Percentiles rank a stretch among this genome's conserved stretches.
These are phyloP conservation scores for Penicillium capsulatum DNA, from an alignment of 2,329 filamentous ascomycete genomes.

Conservation along the genomic window DNA sequence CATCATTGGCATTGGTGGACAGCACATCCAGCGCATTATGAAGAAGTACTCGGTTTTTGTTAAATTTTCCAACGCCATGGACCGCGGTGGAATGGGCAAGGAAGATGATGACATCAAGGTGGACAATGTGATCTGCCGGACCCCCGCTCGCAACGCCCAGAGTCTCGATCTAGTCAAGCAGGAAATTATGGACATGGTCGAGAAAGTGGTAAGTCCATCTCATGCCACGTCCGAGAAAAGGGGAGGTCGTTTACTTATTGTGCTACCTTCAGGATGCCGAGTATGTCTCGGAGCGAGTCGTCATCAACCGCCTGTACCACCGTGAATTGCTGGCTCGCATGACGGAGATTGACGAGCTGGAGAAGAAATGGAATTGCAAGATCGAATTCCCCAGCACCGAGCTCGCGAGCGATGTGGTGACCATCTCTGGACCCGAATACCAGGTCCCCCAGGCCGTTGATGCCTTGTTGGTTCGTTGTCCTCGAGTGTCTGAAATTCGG, in stretches of 20 bases:
- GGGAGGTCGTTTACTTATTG: neutral
- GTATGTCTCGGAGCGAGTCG: conserved; percentile 89
- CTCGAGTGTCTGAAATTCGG: no score
- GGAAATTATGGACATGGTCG: conserved; percentile 99
- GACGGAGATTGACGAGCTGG: conserved; percentile 83
- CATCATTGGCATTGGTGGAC: conserved; percentile 96
- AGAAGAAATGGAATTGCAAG: conserved; percentile 99
- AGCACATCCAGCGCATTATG: conserved; percentile 99
- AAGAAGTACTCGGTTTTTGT: conserved; percentile 99
- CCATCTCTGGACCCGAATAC: conserved; percentile 93
- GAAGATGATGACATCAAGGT: conserved; percentile 98
- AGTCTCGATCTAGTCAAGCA: conserved; percentile 96
- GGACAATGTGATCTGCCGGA: conserved; percentile 98
- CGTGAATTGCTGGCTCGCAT: conserved; percentile 87
- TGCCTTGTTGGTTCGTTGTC: conserved; percentile 64
- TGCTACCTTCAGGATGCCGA: conserved; percentile 70
- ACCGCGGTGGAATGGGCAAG: conserved; percentile 85
- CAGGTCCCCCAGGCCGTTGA: conserved; percentile 97
- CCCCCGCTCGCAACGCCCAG: conserved; percentile 92
- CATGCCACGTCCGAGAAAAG: conserved; percentile 3
- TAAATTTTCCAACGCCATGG: conserved; percentile 99
- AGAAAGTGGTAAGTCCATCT: conserved; percentile 66
- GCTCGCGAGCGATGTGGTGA: conserved; percentile 92
- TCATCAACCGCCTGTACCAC: conserved; percentile 91
- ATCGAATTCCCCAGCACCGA: conserved; percentile 97